A percentile compares a stretch with the other conserved stretches of the same genome.
phyloP scores from a whole-genome alignment of 257 asterid species.

The Solanum dulcamara region DNA sequence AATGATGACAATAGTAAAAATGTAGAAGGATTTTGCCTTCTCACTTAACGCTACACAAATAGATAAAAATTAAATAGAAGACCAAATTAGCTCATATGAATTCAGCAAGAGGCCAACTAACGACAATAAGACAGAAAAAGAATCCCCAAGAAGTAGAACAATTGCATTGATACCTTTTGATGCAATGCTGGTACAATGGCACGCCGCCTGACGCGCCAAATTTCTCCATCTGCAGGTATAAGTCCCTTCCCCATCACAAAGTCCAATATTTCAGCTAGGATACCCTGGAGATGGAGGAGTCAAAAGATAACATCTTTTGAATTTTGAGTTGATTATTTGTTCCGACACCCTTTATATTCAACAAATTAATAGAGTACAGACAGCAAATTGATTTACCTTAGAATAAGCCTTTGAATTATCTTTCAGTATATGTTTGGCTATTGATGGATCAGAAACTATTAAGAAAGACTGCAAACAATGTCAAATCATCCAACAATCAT shows the following conservation, averaged over 20 bases:
- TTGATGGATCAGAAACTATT: conserved; percentile 82
- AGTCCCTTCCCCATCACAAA: conserved; percentile 99
- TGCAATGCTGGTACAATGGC: conserved; percentile 95
- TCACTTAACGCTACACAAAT: not conserved
- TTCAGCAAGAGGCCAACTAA: not conserved
- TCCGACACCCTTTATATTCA: not conserved
- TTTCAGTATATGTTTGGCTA: conserved; percentile 80
- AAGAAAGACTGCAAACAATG: conserved; percentile 68
- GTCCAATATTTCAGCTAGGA: conserved; percentile 89
- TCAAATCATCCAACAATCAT: conserved; percentile 6
- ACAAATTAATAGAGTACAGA: not conserved
- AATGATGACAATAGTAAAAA: not conserved
- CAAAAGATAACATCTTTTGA: not conserved
- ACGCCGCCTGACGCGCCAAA: conserved; percentile 89
- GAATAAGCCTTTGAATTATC: conserved; percentile 83
- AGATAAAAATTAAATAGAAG: not conserved
- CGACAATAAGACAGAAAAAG: not conserved
- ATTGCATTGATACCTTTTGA: conserved; percentile 47
- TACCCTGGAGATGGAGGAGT: conserved; percentile 40
- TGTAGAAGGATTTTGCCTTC: not conserved
- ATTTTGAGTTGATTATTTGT: not conserved
- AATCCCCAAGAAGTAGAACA: not conserved
- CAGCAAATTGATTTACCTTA: conserved; percentile 40
- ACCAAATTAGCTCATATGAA: not conserved
- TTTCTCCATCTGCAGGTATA: conserved; percentile 97